Conservation (phyloP, 768 basidiomycete species). For the Gelatoporia subvermispora region DNA sequence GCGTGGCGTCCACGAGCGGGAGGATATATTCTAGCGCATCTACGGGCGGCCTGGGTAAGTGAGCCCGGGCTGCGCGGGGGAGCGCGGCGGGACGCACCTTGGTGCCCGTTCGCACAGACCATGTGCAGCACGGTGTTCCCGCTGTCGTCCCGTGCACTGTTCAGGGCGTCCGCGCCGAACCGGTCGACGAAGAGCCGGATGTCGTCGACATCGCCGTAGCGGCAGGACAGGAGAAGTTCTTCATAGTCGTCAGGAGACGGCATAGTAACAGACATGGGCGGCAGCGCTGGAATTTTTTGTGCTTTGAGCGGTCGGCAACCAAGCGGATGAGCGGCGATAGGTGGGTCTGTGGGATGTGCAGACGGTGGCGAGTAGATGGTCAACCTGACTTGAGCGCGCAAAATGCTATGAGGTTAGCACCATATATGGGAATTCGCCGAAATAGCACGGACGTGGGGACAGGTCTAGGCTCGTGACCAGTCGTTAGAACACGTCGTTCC, state of each 20-base stretch:
- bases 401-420: too few species aligned
- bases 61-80: constrained; percentile 20
- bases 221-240: constrained; percentile 75
- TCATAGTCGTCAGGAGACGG: constrained; percentile 45
- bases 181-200: constrained; percentile 58
- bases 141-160: constrained; percentile 60
- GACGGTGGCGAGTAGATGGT: too few species aligned
- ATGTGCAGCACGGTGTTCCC: constrained; percentile 84
- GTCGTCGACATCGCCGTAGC: constrained; percentile 86
- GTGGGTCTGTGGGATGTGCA: too few species aligned
- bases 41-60: constrained; percentile 47
- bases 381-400: too few species aligned
- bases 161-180: constrained; percentile 49
- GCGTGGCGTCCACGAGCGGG: constrained; percentile 45
- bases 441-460: too few species aligned
- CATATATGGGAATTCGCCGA: too few species aligned
- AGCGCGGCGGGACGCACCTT: constrained; percentile 46
- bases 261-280: constrained; percentile 8
- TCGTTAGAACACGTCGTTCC: too few species aligned
- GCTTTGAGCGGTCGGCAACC: too few species aligned
- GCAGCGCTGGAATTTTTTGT: background rate
- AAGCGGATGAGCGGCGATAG: too few species aligned
- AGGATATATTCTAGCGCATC: constrained; percentile 76
- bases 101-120: constrained; percentile 84
- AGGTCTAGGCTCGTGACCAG: too few species aligned